Evolutionary conservation across 192 early-diverging fungal genomes (phyloP), one percentile per base, ranked within the genome.

Genomic region (Rhizoclosmatium sp.): DNA sequence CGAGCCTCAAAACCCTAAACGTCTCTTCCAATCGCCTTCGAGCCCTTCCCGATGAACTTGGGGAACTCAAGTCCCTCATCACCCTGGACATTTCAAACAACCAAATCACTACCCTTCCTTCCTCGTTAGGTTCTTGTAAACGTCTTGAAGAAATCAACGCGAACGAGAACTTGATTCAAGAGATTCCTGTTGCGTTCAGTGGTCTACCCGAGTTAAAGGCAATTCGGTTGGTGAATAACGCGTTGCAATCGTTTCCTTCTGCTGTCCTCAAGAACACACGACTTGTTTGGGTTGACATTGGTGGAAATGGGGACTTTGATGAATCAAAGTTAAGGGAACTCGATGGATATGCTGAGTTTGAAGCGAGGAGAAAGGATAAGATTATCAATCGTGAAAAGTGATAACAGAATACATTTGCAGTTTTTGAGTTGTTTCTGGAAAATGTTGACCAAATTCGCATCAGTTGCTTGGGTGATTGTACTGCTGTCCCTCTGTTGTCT

Each of bases 1-100:
- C 84, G n/a, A 91, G 92, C 69, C 85, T 96, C n/a, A 84, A 86
- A 16, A 85, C 81, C 16, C 84, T 96, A 10, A 80, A 88, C 9
- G 67, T 93, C 3, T 85, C 91, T 58, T n/a, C n/a, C 51, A 80
- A 80, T 46, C 61, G 70, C 16, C 47, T 80, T 16, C 7, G 21
- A 23, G 9, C 56, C 31, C 51, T 80, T 14, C 79, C 79, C 19
- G 64, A 39, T 14, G 65, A 74, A 23, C 14, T 79, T 14, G 78
- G 69, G 23, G 44, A 42, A 2, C 41, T 61, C 70, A 23, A 41
- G 41, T 16, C 71, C 31, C 72, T 80, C n/a, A 21, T 75, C 47
- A 59, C 66, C 0, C 79, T 80, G 16, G 71, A 75, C 42, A 19
- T 80, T 21, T 66, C 61, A 12, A 4, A 39, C 3, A 80, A 80